Base-by-base conservation (phyloP, 2,329 filamentous ascomycete species). In the Hypoxylon sp. region DNA sequence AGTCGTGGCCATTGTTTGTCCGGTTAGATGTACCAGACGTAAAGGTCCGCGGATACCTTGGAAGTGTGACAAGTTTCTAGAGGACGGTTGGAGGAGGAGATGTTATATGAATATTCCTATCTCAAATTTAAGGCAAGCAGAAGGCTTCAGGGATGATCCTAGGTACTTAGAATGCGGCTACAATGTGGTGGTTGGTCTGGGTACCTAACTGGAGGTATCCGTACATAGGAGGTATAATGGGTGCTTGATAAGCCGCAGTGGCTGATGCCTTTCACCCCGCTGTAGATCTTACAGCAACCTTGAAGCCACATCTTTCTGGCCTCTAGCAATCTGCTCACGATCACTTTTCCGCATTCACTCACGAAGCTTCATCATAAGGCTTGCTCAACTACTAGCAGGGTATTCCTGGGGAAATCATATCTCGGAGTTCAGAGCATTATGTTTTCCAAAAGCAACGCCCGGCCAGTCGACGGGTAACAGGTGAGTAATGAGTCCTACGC, bases 181-280 rank as follows among this genome's bases (percentile, higher is more conserved):
- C 33, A 33, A 36, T 14, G 12, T 32, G 12, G 24, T 18, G 42
- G 20, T 4, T 45, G 20, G 18, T n/a, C n/a, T n/a, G n/a, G n/a
- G 18, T 44, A 18, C 18, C 36, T 40, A 16, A 14, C n/a, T n/a
- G n/a, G n/a, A n/a, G n/a, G n/a, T n/a, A n/a, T n/a, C n/a, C n/a
- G n/a, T n/a, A n/a, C n/a, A n/a, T n/a, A n/a, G n/a, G n/a, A n/a
- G n/a, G n/a, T n/a, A n/a, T n/a, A n/a, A n/a, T n/a, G n/a, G n/a
- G 32, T 26, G 11, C 18, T 8, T n/a, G 14, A 16, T 49, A 12
- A 49, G 45, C 45, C 45, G 32, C 45, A 20, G 45, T 49, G 45
- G 45, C 45, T n/a, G n/a, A n/a, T n/a, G n/a, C n/a, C n/a, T n/a
- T n/a, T 40, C n/a, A 40, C 16, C 36, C 36, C 36, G 24, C 36